Conservation (phyloP, 2,329 filamentous ascomycete species). For the Byssothecium circinans region DNA sequence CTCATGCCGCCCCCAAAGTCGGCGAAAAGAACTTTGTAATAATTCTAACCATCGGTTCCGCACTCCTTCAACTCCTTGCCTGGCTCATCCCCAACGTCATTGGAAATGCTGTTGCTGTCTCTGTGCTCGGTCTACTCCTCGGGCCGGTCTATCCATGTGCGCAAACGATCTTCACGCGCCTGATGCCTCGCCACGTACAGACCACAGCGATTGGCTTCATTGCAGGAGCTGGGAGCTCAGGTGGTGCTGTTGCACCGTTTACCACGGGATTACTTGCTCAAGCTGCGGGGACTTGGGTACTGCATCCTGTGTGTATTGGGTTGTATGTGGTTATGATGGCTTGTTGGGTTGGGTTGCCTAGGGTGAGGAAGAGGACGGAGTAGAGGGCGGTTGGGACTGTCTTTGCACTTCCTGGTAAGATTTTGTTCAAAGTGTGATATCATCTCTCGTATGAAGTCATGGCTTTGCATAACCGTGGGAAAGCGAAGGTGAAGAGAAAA, state of each 20-base stretch:
- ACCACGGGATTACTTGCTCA: conserved; percentile 66
- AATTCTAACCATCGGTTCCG: conserved; percentile 61
- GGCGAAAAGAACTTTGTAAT: conserved; percentile 74
- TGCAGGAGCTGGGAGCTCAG: conserved; percentile 68
- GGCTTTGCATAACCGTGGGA: too few relatives aligned
- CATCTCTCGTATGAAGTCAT: too few relatives aligned
- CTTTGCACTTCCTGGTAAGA: too few relatives aligned
- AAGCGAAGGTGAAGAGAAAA: too few relatives aligned
- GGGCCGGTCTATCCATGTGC: conserved; percentile 80
- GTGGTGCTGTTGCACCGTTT: conserved; percentile 68
- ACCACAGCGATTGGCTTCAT: conserved; percentile 69
- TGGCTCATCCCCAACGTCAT: conserved; percentile 75
- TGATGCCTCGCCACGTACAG: conserved; percentile 62
- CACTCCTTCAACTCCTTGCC: conserved; percentile 72
- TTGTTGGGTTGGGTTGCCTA: conserved; percentile 65
- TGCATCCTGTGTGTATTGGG: conserved; percentile 67
- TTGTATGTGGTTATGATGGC: conserved; percentile 66
- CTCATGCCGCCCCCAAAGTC: conserved; percentile 64
- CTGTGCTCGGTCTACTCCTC: conserved; percentile 71
- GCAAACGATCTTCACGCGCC: conserved; percentile 63
- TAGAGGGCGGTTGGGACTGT: conserved; percentile 45
- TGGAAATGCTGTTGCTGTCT: conserved; percentile 52
- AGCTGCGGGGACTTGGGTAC: conserved; percentile 63
- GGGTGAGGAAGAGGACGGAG: conserved; percentile 61
- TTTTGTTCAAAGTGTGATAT: too few relatives aligned